Base-by-base conservation (phyloP, 1,284 basidiomycete genomes). In the Malassezia caprae region DNA sequence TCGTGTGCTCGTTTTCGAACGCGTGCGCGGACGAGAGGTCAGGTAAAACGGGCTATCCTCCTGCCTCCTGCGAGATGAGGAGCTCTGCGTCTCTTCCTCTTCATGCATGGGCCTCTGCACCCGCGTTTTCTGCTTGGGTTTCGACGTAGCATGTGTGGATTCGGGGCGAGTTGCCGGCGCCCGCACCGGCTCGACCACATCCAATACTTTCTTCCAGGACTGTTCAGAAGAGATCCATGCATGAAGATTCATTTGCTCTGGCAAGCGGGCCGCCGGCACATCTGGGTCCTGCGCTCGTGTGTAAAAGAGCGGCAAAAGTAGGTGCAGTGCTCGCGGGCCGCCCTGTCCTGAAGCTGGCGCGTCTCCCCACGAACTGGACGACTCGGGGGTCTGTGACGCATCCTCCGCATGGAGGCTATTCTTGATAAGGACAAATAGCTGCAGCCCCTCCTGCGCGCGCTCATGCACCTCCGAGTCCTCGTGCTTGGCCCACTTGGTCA, bases 391-490 rank as follows among this genome's bases (percentile, higher is more conserved):
- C 7, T 42, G 28, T 7, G 26, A 24, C 2, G 37, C 32, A 13
- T 51, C 34, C 4, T 41, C 44, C 21, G 23, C 32, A 39, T 19
- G 10, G 44, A 34, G 13, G 60, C 77, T n/a, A 11, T 84, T 84
- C 47, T 83, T 79, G 50, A 94, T 81, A 63, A 96, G 87, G 1
- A 79, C 80, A 65, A 93, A 85, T 2, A 96, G 77, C 67, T 89
- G 84, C 2, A 84, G 72, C 31, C 85, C 79, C 65, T 93, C 89
- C 12, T 86, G 83, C 4, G 89, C 87, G 65, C 93, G 79, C 76
- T 96, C 90, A 76, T 90, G 88, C 12, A 96, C 85, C 70, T 96
- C 91, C 32, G 89, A 83, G 64, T 91, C 81, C 3, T 80, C 76
- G 19, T 61, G 66, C 79, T 83, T 3, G 77, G 75, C 15, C 13